A percentile compares a stretch with the other conserved stretches of the same genome.
phyloP scores from a whole-genome alignment of 257 asterid species.

The Pogostemon cablin region DNA sequence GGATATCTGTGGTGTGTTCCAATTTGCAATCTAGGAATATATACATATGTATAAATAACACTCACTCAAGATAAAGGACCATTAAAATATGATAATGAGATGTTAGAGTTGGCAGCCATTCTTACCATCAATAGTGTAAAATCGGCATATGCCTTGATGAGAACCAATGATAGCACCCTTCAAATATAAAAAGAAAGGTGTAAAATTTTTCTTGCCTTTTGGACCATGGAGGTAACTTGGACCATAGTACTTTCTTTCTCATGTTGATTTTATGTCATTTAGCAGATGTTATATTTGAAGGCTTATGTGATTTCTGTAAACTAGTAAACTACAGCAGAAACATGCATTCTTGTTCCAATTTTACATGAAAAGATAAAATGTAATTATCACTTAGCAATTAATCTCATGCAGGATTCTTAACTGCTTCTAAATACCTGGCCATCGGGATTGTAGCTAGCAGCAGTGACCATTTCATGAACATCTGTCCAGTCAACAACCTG shows the following conservation, averaged over 20 bases:
- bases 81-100: constrained; percentile 8
- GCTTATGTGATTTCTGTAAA: not conserved
- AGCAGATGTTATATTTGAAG: not conserved
- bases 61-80: constrained; percentile 18
- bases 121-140: constrained; percentile 55
- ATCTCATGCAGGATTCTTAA: constrained; percentile 3
- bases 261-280: not conserved
- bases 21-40: constrained; percentile 49
- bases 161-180: constrained; percentile 67
- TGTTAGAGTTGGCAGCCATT: not conserved
- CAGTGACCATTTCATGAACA: constrained; percentile 70
- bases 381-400: not conserved
- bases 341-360: constrained; percentile 8
- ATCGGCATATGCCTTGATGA: constrained; percentile 63
- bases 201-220: not conserved
- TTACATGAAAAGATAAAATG: constrained; percentile 1
- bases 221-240: too few relatives aligned
- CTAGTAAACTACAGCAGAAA: constrained; percentile 18
- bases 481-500: constrained; percentile 78
- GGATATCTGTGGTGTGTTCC: constrained; percentile 55
- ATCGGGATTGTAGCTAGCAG: constrained; percentile 74
- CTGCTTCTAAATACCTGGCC: constrained; percentile 51
- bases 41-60: not conserved
- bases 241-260: not conserved
- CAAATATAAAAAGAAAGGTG: constrained; percentile 24